Conservation (phyloP, 768 basidiomycete genomes). For the Leccinellum rugosiceps region DNA sequence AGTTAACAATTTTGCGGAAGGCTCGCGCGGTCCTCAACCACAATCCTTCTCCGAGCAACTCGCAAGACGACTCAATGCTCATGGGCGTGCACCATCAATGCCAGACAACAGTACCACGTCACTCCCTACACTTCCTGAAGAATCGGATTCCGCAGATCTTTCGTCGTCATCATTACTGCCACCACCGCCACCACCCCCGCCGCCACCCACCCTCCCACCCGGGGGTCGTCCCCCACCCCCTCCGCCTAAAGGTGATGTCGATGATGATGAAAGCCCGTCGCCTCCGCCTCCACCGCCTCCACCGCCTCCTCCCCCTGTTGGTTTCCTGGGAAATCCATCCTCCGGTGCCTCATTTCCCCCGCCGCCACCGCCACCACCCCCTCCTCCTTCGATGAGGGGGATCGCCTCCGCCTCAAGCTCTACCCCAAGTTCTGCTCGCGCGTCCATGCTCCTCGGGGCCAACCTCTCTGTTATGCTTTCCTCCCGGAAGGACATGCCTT, state of each 20-base stretch:
- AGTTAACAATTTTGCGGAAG: conserved; percentile 37
- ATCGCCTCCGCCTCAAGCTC: conserved; percentile 35
- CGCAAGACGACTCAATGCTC: conserved; percentile 51
- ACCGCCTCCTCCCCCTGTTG: conserved; percentile 27
- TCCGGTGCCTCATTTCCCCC: conserved; percentile 16
- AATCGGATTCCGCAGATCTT: conserved; percentile 23
- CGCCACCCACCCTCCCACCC: conserved; percentile 10
- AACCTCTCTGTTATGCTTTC: conserved; percentile 55
- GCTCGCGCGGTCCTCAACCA: conserved; percentile 33
- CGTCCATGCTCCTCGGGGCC: conserved; percentile 56
- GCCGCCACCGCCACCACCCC: conserved; percentile 29
- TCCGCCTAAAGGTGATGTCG: conserved; percentile 16
- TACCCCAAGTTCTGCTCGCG: conserved; percentile 48
- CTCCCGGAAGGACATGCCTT: conserved; percentile 79
- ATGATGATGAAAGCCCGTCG: conserved; percentile 24
- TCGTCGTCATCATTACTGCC: conserved; percentile 28
- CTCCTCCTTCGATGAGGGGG: conserved; percentile 28
- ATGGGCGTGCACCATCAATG: conserved; percentile 42
- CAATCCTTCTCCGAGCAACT: conserved; percentile 63
- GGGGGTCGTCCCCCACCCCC: conserved; percentile 9
- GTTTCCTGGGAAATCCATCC: conserved; percentile 27
- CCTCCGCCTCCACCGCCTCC: conserved; percentile 31
- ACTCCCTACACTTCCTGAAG: conserved; percentile 41
- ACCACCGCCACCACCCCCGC: conserved; percentile 21
- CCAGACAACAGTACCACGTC: conserved; percentile 36